Conservation (phyloP, 1,139 yeast genomes). For the Pichia sp. region DNA sequence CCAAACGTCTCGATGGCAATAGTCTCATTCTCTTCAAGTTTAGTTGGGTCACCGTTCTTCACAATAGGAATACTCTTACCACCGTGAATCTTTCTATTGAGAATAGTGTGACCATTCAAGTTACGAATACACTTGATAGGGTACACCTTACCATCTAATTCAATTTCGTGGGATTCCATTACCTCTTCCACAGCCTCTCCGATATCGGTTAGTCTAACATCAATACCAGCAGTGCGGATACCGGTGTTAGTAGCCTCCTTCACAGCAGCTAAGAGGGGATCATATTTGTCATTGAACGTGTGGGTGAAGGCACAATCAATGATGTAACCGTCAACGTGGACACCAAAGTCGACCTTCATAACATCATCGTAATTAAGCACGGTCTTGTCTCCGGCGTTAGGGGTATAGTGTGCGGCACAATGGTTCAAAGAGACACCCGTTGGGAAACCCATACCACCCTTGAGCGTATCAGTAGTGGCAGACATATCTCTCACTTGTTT, state of each 20-base stretch:
- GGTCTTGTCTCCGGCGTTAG: constrained; percentile 88
- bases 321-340: constrained; percentile 92
- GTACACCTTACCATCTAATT: constrained; percentile 74
- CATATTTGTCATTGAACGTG: constrained; percentile 81
- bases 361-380: constrained; percentile 81
- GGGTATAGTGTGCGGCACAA: constrained; percentile 97
- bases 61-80: constrained; percentile 97
- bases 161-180: constrained; percentile 95
- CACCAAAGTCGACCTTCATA: constrained; percentile 96
- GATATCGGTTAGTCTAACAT: constrained; percentile 88
- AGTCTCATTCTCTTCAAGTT: constrained; percentile 98
- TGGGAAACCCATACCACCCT: constrained; percentile 95
- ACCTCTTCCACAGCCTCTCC: constrained; percentile 96
- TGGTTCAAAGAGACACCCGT: constrained; percentile 91
- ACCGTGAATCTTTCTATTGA: constrained; percentile 77
- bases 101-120: constrained; percentile 90
- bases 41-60: constrained; percentile 84
- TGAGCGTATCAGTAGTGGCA: constrained; percentile 47
- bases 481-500: constrained; percentile 73
- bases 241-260: constrained; percentile 94
- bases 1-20: constrained; percentile 99
- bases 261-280: constrained; percentile 73
- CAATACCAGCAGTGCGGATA: constrained; percentile 87
- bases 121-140: constrained; percentile 88
- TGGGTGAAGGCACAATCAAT: constrained; percentile 95